Evolutionary conservation across 768 basidiomycete species (phyloP), one percentile per base, ranked within the genome.

Genomic region (Boletus subcaerulescens): DNA sequence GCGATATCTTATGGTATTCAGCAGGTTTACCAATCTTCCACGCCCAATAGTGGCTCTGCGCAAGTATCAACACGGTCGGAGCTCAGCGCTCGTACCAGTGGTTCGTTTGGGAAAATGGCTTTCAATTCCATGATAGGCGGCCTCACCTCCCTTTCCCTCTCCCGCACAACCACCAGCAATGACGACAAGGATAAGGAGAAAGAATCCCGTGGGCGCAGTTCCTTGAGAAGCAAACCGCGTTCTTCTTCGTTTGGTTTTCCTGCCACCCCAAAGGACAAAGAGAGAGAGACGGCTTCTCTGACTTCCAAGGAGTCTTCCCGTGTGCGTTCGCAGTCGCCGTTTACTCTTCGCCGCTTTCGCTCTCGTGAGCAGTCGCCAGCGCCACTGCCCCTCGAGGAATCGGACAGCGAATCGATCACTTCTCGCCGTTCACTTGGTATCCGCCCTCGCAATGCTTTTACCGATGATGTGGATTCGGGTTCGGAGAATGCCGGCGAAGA

Each of bases 281-380:
- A 63, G 22, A 70, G 65, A 32, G 69, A 66, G 26, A 69, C 36
- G 70, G 65, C 71, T 43, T 79, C 80, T 20, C 58, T 69, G 39
- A 59, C 61, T 20, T 79, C 81, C n/a, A 78, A 78, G 48, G 81
- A 79, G 45, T 70, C 71, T 5, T 76, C 77, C 12, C 87, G 88
- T 53, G 79, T 87, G 14, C 84, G 91, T 38, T 87, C 89, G 44
- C 78, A 85, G 61, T 91, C 92, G 3, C 90, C 94, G 40, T 96
- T 97, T 68, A 76, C 76, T 41, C 80, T 91, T 53, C 79, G 90
- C 41, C 79, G 89, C 33, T 80, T 84, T 53, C 80, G 88, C 57
- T 74, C 80, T 10, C 75, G 81, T 48, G 83, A 85, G 2, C 62
- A 76, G 7, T 86, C 84, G 4, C 85, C 80, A 26, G 74, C 79